Evolutionary conservation across 108 stramenopile genomes (phyloP), one percentile per base, ranked within the genome.

Genomic region (Nitzschia sp.): DNA sequence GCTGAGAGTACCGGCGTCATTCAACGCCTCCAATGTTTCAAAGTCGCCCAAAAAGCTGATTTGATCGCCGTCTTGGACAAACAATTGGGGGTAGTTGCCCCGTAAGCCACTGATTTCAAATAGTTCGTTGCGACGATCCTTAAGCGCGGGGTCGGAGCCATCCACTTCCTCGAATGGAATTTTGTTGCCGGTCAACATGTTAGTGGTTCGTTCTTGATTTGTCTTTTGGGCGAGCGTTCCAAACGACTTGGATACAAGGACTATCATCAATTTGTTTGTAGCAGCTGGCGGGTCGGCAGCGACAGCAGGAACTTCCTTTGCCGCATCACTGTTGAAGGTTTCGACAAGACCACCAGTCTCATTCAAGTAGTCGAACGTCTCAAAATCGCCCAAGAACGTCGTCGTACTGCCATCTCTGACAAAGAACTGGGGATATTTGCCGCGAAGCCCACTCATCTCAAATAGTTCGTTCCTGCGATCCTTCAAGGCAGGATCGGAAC

Each of bases 81-180:
- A 92, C 54, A 92, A 87, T 59, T 92, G 91, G 2, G 91, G 91
- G 72, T 85, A 92, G 29, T 85, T 72, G 19, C 72, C 91, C 13
- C 86, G 63, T 11, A 79, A 47, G 4, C 87, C 88, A 58, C 86
- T 87, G 11, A 87, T 80, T 3, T 53, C 74, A 49, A 88, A 89
- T 28, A 92, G 63, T 38, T 72, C 57, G 66, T 87, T 76, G 25
- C 91, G 75, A 29, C 55, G 46, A 6, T 75, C 72, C 15, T 18
- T 59, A 59, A 59, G 70, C 69, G n/a, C 38, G 3, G 80, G 74
- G 66, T 88, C 68, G 11, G 42, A 69, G 15, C 83, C 88, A 66
- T 89, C 88, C 17, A 89, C 53, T 34, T 49, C 45, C 11, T 68
- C 51, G 61, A 26, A 67, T 59, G 30, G 83, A 59, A 34, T 71